Conservation (phyloP, 2,329 filamentous ascomycete species). For the Dothideomycetidae sp. region DNA sequence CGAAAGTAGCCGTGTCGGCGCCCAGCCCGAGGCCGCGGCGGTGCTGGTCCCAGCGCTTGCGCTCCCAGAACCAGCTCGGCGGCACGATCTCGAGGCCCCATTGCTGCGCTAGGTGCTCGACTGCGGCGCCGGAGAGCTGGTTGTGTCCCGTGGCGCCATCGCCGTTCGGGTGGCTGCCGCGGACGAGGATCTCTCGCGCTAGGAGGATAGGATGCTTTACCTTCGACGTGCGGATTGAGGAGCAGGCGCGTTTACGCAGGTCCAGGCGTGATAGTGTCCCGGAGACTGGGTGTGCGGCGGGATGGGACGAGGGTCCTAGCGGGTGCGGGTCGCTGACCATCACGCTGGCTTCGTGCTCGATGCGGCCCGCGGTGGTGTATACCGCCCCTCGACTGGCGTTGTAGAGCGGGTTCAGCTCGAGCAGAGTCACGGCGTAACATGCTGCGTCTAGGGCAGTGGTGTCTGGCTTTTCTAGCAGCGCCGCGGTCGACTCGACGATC, state of each 20-base stretch:
- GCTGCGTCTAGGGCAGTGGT: slow-evolving; percentile 58
- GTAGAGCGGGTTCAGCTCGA: slow-evolving; percentile 72
- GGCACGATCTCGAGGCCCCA: slow-evolving; percentile 61
- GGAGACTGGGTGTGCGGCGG: background rate
- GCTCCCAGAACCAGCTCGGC: slow-evolving; percentile 63
- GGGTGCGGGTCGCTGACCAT: slow-evolving; percentile 59
- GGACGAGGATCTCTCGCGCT: slow-evolving; percentile 54
- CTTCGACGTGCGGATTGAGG: slow-evolving; percentile 55
- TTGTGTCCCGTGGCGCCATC: slow-evolving; percentile 53
- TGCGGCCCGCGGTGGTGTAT: slow-evolving; percentile 68
- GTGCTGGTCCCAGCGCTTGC: slow-evolving; percentile 68
- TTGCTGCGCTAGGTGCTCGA: slow-evolving; percentile 50
- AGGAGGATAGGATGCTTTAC: slow-evolving; percentile 72
- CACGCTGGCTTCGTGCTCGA: slow-evolving; percentile 74
- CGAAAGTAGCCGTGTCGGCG: slow-evolving; percentile 24
- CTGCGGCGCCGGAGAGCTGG: slow-evolving; percentile 51
- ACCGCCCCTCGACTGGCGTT: slow-evolving; percentile 76
- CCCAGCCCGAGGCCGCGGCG: slow-evolving; percentile 40
- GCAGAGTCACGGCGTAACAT: slow-evolving; percentile 56
- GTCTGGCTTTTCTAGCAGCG: slow-evolving; percentile 18
- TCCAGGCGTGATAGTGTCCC: background rate
- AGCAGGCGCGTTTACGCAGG: slow-evolving; percentile 59
- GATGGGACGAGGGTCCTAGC: background rate
- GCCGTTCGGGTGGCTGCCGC: slow-evolving; percentile 47
- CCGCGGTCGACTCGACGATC: slow-evolving; percentile 22